Evolutionary conservation across 306 rosid genomes (phyloP), one percentile per base, ranked within the genome.

Genomic region (Dalbergia cultrata): DNA sequence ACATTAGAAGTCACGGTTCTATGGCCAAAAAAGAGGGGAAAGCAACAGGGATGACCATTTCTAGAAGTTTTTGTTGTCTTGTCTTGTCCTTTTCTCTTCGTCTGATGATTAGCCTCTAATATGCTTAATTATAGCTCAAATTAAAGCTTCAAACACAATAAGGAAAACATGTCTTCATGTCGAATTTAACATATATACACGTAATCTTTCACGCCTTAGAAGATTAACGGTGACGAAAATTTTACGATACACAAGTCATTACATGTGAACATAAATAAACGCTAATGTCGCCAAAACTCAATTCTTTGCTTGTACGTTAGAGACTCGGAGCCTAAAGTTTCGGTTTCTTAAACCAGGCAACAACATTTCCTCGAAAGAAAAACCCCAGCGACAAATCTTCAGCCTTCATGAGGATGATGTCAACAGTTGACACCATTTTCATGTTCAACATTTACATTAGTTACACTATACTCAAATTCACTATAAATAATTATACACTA

Each of bases 301-400:
- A 52, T 65, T 21, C 73, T n/a, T 64, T 71, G 67, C 80, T 50
- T 75, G 56, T 45, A 83, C 61, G 76, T 65, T 50, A 7, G 17
- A 50, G n/a, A 50, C 16, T 50, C 13, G 7, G 56, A 13, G 56
- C n/a, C n/a, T 4, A 54, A 37, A 31, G 68, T 18, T 11, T 33
- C 16, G n/a, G 26, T 60, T 80, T 73, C 80, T 57, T 19, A 17
- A 66, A 43, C 61, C 33, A 63, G 11, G 53, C 50, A 37, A 49
- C 72, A 72, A 18, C 18, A 13, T 37, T n/a, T 21, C 14, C n/a
- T 33, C 67, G 12, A 58, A 57, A 14, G 10, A 22, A 59, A 74
- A 22, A 9, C 16, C 53, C 53, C 1, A 47, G 53, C 53, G n/a
- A 47, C 4, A 13, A 47, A 47, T 11, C 2, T 47, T 47, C 16